Conservation (phyloP, 768 basidiomycete species). For the Daedaleopsis sinensis region DNA sequence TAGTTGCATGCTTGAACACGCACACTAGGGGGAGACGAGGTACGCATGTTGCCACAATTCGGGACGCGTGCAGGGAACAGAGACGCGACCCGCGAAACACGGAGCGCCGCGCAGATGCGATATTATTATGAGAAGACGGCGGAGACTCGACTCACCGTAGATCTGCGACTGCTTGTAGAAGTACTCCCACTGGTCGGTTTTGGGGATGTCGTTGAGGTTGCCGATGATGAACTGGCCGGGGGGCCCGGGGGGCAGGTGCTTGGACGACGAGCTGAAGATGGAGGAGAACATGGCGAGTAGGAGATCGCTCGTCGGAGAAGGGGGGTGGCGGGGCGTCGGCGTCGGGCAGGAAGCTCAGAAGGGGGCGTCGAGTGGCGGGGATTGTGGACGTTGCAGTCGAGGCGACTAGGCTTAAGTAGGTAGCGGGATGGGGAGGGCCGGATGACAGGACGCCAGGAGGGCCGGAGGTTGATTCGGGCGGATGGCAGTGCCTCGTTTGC, state of each 20-base stretch:
- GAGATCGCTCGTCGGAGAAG: background rate
- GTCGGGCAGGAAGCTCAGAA: background rate
- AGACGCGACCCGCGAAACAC: background rate
- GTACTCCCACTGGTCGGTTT: slow-evolving; percentile 17
- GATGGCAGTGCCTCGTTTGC: background rate
- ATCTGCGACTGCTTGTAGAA: slow-evolving; percentile 20
- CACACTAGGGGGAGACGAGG: too few relatives aligned
- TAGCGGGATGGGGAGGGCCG: background rate
- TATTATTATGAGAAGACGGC: background rate
- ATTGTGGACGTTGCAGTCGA: background rate
- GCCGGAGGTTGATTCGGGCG: slow-evolving; percentile 1
- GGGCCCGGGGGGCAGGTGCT: slow-evolving; percentile 36
- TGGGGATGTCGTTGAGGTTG: slow-evolving; percentile 35
- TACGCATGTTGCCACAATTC: too few relatives aligned
- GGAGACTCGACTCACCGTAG: slow-evolving; percentile 11
- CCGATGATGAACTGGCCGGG: slow-evolving; percentile 36
- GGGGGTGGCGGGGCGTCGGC: background rate
- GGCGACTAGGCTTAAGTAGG: background rate
- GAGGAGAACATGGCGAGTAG: background rate
- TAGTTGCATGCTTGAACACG: too few relatives aligned
- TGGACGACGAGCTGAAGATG: slow-evolving; percentile 13
- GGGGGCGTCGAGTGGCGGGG: background rate
- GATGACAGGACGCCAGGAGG: background rate
- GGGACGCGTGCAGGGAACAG: too few relatives aligned
- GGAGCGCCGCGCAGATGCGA: background rate